phyloP scores from a whole-genome alignment of 2,329 filamentous ascomycete genomes.

The Botrytis aclada region DNA sequence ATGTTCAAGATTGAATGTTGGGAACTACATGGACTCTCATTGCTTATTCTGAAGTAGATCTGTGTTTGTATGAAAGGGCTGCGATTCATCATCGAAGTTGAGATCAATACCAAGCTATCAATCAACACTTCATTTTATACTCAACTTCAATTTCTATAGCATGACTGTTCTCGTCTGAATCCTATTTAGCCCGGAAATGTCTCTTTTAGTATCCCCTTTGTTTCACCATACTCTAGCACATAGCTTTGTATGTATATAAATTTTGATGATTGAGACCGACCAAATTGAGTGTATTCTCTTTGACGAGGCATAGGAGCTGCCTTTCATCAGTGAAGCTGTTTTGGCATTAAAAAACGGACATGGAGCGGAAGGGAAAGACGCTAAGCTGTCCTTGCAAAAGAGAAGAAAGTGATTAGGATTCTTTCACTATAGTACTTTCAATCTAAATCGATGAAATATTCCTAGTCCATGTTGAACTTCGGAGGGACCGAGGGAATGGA shows the following conservation, averaged over 20 bases:
- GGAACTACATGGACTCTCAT: not conserved
- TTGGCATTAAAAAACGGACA: not conserved
- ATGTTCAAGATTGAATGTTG: not conserved
- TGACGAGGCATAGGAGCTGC: not conserved
- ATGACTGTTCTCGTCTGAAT: not conserved
- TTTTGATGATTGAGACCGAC: not conserved
- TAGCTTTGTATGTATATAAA: no score
- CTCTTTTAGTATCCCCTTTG: not conserved
- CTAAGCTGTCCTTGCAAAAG: no score
- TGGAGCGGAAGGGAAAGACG: accelerated
- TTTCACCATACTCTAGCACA: no score
- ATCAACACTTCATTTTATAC: not conserved
- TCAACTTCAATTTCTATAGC: not conserved
- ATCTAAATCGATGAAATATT: not conserved
- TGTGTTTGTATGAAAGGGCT: not conserved
- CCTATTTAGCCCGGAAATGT: not conserved
- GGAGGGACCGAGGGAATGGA: not conserved
- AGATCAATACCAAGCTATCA: not conserved
- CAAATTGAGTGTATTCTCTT: not conserved
- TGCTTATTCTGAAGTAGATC: not conserved
- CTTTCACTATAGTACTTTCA: not conserved
- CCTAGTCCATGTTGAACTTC: not conserved
- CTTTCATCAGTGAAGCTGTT: not conserved
- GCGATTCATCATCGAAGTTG: not conserved
- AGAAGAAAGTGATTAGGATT: not conserved